Evolutionary conservation across 2,329 filamentous ascomycete species (phyloP), one percentile per base, ranked within the genome.

Genomic region (Ascochyta lentis): DNA sequence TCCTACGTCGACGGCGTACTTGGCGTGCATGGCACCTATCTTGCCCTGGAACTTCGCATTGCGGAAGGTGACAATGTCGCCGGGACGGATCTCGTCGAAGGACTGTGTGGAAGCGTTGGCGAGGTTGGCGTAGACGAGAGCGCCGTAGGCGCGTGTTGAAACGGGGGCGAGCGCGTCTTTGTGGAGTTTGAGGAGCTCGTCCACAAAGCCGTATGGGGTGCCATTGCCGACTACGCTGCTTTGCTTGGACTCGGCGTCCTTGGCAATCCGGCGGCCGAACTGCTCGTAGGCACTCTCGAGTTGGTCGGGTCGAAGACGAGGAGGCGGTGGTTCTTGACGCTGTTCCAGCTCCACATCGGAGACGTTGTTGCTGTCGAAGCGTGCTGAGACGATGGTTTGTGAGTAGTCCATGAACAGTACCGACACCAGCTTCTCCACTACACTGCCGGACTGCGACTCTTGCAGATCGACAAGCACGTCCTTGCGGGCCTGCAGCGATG

Each of bases 321-420:
- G 84, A 5, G 95, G 94, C 3, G 95, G 93, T 1, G 86, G 80
- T 69, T 97, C 91, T 68, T 98, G 94, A 40, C 88, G 87, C 76
- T 99, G 95, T 67, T 96, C 90, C 6, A 98, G 76, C 31, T 85
- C 80, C 10, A 88, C 89, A 67, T 94, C 88, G 2, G 84, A 80
- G 3, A 89, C 84, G 70, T 96, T 87, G 49, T 87, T 84, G 1
- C 88, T 81, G 72, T 96, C 90, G 73, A 89, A 98, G 46, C 84
- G 87, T 16, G 88, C 90, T 0, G 89, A 92, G 68, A 99, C 85
- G 61, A 96, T 83, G 0, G 94, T 98, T 73, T 98, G 95, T 16
- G 93, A 97, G 76, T 99, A 99, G 77, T 99, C 95, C 68, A 92
- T 88, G 79, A 91, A 99, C 8, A 99, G 79, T n/a, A 98, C 81